Evolutionary conservation across 169 alveolate species (phyloP), one percentile per base, ranked within the genome.

Genomic region (Toxoplasma gondii): DNA sequence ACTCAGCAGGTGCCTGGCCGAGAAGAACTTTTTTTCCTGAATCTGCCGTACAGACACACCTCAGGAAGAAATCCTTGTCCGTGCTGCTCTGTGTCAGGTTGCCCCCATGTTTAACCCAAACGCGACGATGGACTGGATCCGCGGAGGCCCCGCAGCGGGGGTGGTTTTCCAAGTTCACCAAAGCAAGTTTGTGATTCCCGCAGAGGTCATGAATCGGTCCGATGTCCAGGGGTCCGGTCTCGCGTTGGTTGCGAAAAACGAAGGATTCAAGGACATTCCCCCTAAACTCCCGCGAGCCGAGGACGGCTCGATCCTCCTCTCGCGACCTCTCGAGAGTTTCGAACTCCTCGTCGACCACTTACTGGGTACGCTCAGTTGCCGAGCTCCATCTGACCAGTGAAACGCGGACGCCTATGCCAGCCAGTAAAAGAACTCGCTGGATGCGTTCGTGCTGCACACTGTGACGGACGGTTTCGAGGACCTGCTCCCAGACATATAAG

Each of bases 261-360:
- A 93, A 84, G 95, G 95, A 38, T 93, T 93, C 88, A 93, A 93
- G 34, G 92, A 93, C 19, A 93, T 93, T 29, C 93, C 93, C 58
- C 95, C 95, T 4, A 80, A 36, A 78, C 67, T 88, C 4, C 83
- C 81, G 1, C n/a, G 39, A 49, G 84, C 92, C 2, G 93, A 69
- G 36, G 93, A 93, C 53, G 93, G 93, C 45, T 92, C 95, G 34
- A 19, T 84, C 64, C 49, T 29, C 64, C 49, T 93, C 91, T 29
- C 45, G 45, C 43, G 95, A 49, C 95, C 95, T 1, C 92, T 45
- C 41, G 67, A 36, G n/a, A 88, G 88, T 7, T 93, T 93, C 31
- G 91, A 64, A 39, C 92, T 93, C 69, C 45, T 93, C 83, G 83
- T 93, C 38, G 93, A 93, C 45, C 95, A 93, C 78, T 86, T 93